These are phyloP conservation scores for Neobulgaria alba DNA, from an alignment of 2,329 filamentous ascomycete genomes.

Conservation along the genomic window DNA sequence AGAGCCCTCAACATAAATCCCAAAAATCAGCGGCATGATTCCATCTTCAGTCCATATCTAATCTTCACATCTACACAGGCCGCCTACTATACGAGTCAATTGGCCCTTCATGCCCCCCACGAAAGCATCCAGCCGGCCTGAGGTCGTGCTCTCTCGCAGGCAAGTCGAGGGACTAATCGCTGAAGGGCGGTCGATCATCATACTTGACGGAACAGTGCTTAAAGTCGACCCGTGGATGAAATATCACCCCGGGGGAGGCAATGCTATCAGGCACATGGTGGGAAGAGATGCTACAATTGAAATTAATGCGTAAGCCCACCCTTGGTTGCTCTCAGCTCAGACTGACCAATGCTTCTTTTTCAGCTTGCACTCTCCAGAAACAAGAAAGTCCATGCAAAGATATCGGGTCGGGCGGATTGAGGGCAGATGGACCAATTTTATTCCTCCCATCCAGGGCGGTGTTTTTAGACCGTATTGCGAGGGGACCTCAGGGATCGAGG, in stretches of 20 bases:
- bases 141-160: constrained; percentile 44
- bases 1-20: no score
- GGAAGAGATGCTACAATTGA: constrained; percentile 92
- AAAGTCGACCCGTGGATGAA: constrained; percentile 83
- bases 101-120: constrained; percentile 5
- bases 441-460: constrained; percentile 87
- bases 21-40: no score
- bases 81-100: no score
- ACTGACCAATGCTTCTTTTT: constrained; percentile 1
- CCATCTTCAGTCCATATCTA: no score
- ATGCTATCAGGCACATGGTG: constrained; percentile 87
- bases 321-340: no score
- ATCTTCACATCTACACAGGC: no score
- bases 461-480: constrained; percentile 52
- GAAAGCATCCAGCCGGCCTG: constrained; percentile 7
- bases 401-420: constrained; percentile 80
- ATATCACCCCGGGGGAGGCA: constrained; percentile 88
- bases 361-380: constrained; percentile 75
- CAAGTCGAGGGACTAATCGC: constrained; percentile 79
- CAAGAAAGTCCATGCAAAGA: constrained; percentile 63
- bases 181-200: constrained; percentile 68
- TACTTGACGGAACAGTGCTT: constrained; percentile 71
- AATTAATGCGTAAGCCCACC: constrained; percentile 80
- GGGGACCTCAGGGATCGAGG: constrained; percentile 25
- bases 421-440: constrained; percentile 77